Evolutionary conservation across 2,329 filamentous ascomycete genomes (phyloP).

Genomic region (Stenocarpella maydis): DNA sequence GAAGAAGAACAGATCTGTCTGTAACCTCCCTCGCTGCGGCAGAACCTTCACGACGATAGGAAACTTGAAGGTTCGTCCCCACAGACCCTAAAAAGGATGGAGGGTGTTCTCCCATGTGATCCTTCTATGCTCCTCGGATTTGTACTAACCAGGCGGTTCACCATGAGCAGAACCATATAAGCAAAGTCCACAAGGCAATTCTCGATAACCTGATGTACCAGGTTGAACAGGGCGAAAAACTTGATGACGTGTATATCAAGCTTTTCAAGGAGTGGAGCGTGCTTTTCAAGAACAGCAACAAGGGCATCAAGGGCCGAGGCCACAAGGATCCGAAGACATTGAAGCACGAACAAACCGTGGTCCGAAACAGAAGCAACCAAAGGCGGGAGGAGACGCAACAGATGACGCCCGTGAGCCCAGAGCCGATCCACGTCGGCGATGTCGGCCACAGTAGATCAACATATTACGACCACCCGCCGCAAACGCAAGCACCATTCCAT

Average conservation of each 20-base stretch:
- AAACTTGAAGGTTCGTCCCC: constrained; percentile 81
- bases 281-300: constrained; percentile 98
- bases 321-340: constrained; percentile 74
- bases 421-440: constrained; percentile 36
- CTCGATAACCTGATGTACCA: constrained; percentile 16
- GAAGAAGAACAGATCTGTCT: constrained; percentile 79
- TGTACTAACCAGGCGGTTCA: background rate
- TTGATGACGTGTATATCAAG: constrained; percentile 75
- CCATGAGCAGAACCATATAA: constrained; percentile 29
- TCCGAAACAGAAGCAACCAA: background rate
- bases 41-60: constrained; percentile 91
- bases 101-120: background rate
- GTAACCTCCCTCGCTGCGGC: constrained; percentile 73
- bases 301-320: constrained; percentile 95
- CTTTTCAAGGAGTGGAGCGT: constrained; percentile 85
- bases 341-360: constrained; percentile 37
- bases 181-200: constrained; percentile 27
- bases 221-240: constrained; percentile 56
- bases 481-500: constrained; percentile 31
- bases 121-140: background rate
- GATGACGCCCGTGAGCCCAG: constrained; percentile 41
- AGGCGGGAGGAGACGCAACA: constrained; percentile 33
- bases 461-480: constrained; percentile 38
- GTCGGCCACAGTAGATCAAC: constrained; percentile 35
- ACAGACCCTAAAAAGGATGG: background rate